Evolutionary conservation across 306 rosid species (phyloP), one percentile per base, ranked within the genome.

Genomic region (Cicer chorassanicum): DNA sequence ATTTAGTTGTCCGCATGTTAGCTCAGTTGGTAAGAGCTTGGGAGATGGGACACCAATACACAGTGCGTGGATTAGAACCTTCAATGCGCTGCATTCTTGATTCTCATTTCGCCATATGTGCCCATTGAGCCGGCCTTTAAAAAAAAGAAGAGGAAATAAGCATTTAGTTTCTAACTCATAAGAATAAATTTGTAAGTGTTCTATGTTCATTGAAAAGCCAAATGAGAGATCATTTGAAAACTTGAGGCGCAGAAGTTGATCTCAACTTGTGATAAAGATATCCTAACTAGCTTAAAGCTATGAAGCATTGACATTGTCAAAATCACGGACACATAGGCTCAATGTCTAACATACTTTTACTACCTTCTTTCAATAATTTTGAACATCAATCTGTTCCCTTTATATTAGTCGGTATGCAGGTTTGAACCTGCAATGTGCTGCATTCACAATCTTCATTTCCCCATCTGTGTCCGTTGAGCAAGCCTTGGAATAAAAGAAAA

Each of bases 241-340:
- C 36, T 62, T 39, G 24, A n/a, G 24, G 11, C 39, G 46, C 6
- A 39, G 46, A 38, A 62, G 7, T 62, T 15, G 19, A 38, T 38
- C 34, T 60, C 18, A 60, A 60, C 16, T 38, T 62, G 24, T 39
- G 67, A 12, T n/a, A 62, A 36, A 62, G 21, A 18, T 65, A 65
- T 42, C 71, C 14, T 42, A 65, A 43, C 54, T 43, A 43, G 15
- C 12, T 43, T 16, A 65, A 10, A 63, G 8, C 49, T 29, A 29
- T 29, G 36, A 29, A 29, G 36, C 36, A 29, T 29, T 29, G 36
- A 29, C 36, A 29, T 29, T 29, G 5, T 3, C 0, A 29, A 3
- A 3, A 4, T 29, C 36, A 29, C 36, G 5, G 4, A 0, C 21
- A 19, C 21, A 4, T 29, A 29, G 36, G 36, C 36, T 29, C 36